Evolutionary conservation across 192 early-diverging fungal genomes (phyloP), one percentile per base, ranked within the genome.

Genomic region (Backusella australiensis): DNA sequence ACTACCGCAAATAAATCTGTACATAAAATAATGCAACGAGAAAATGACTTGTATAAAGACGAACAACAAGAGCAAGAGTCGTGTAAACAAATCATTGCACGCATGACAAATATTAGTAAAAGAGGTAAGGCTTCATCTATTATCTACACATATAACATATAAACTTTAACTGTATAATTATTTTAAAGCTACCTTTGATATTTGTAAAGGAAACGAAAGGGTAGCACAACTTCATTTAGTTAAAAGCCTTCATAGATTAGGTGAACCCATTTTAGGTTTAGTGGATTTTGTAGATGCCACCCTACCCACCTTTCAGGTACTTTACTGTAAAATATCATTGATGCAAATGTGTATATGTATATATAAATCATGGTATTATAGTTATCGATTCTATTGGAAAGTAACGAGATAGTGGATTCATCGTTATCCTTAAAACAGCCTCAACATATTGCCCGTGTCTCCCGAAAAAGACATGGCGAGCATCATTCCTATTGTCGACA

Each of bases 401-500:
- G 85, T 73, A 72, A 78, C 26, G 94, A 96, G 81, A 75, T 82
- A 1, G 81, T 94, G 29, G 89, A 92, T 59, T 72, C 83, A 2
- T 76, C 78, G 9, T 87, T 85, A 63, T 83, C 90, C 1, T 77
- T 86, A 34, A 85, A 86, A 38, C 76, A 86, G 23, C 83, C 81
- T 59, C 77, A 85, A 17, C 91, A 91, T 42, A 86, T 85, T n/a
- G 71, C 79, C 23, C 80, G 84, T 9, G 75, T 91, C 19, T 93
- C 94, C 0, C 89, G 91, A 49, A 86, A 85, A 69, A 82, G 93
- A 29, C 88, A 93, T 78, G 90, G 93, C n/a, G 94, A 97, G 75
- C 88, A 92, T 74, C 96, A 98, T 81, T 84, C 88, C 73, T 93
- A 89, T 59, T 94, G 94, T 70, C 85, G 95, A 68, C 87, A 90